phyloP scores from a whole-genome alignment of 257 asterid species.

The Capsicum baccatum region DNA sequence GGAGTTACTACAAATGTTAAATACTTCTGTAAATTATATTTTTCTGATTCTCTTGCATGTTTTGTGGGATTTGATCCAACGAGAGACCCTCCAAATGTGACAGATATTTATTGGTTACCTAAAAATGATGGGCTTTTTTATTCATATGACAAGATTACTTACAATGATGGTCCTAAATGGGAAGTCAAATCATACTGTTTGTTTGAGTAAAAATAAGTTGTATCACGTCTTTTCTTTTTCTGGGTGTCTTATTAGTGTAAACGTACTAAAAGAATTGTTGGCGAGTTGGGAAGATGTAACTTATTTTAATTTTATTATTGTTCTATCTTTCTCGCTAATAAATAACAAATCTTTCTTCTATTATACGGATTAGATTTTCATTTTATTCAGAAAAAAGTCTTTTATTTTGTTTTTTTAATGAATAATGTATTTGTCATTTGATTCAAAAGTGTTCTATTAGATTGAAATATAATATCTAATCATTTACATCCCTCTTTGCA shows the following conservation, averaged over 20 bases:
- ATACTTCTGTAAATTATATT: background rate
- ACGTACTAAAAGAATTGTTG: background rate
- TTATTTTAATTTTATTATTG: background rate
- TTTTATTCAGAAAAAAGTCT: no score
- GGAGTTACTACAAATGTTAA: no score
- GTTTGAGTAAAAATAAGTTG: background rate
- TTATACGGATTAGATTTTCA: background rate
- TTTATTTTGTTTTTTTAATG: no score
- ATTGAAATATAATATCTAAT: no score
- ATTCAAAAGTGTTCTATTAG: no score
- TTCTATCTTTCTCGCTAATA: background rate
- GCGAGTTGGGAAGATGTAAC: background rate
- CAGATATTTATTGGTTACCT: background rate
- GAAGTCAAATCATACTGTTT: background rate
- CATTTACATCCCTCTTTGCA: no score
- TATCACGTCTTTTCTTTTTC: background rate
- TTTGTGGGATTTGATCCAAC: background rate
- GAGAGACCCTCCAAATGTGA: background rate
- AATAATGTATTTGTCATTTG: no score
- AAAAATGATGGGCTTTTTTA: background rate
- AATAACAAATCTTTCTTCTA: background rate
- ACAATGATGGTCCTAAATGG: background rate
- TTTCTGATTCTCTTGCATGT: background rate
- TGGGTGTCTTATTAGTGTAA: background rate
- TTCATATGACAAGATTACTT: background rate